Conservation (phyloP, 225 moss, liverwort and hornwort species). For the Climacium dendroides region DNA sequence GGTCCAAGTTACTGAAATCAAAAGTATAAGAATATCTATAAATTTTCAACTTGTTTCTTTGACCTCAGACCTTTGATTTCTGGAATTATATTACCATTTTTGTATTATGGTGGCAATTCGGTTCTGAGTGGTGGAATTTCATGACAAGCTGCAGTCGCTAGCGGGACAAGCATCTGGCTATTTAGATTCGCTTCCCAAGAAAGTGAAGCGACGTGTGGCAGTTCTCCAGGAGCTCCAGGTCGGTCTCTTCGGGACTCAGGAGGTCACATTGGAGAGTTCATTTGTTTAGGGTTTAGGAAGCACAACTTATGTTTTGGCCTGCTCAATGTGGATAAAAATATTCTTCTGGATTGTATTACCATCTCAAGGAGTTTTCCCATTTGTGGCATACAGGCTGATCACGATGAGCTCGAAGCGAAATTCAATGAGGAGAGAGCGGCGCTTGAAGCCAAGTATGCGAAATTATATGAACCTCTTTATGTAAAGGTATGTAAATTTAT, state of each 20-base stretch:
- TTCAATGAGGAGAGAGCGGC: slow-evolving; percentile 82
- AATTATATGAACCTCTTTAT: slow-evolving; percentile 85
- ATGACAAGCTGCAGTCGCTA: slow-evolving; percentile 72
- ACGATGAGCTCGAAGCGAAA: slow-evolving; percentile 79
- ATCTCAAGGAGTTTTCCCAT: not conserved
- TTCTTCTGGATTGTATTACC: not conserved
- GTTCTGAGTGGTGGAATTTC: not conserved
- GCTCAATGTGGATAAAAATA: not conserved
- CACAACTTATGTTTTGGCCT: not conserved
- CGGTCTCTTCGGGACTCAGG: not conserved
- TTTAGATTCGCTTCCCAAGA: slow-evolving; percentile 61
- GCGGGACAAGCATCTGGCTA: slow-evolving; percentile 78
- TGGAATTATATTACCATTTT: not conserved
- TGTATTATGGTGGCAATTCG: not conserved
- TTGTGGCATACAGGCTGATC: slow-evolving; percentile 32
- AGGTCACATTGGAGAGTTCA: not conserved
- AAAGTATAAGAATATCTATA: not conserved
- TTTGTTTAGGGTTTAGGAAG: not conserved
- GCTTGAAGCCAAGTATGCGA: slow-evolving; percentile 86
- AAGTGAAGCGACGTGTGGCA: slow-evolving; percentile 67
- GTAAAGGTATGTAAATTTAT: slow-evolving; percentile 23
- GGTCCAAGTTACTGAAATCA: not conserved
- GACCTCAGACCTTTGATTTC: not conserved
- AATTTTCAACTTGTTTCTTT: not conserved
- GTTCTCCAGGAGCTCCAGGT: slow-evolving; percentile 79